phyloP scores from a whole-genome alignment of 2,329 filamentous ascomycete genomes.

The Pyrenophora graminea region DNA sequence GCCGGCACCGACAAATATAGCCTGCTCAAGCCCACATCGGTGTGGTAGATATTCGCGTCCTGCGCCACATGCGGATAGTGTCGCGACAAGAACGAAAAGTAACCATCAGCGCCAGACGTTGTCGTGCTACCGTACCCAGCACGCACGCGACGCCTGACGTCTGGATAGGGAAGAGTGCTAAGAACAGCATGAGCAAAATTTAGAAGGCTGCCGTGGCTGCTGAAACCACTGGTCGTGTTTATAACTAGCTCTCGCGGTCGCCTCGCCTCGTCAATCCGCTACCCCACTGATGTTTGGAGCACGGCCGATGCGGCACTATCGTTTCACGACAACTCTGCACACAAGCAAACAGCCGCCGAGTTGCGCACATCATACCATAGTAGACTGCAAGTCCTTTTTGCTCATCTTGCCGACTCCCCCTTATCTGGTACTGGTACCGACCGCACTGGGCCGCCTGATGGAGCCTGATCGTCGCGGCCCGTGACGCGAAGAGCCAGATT shows the following conservation, averaged over 20 bases:
- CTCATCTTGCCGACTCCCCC: conserved; percentile 11
- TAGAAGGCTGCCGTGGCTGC: conserved; percentile 13
- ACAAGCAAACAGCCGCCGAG: background rate
- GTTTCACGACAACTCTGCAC: conserved; percentile 24
- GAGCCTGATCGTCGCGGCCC: conserved; percentile 19
- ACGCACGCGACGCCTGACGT: background rate
- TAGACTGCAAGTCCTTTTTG: conserved; percentile 1
- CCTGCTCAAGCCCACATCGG: conserved; percentile 9
- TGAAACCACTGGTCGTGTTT: conserved; percentile 16
- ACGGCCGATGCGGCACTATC: conserved; percentile 19
- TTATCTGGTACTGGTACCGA: background rate
- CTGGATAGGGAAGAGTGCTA: background rate
- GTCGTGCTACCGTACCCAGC: conserved; percentile 3
- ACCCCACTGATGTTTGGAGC: conserved; percentile 12
- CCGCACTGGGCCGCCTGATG: conserved; percentile 2
- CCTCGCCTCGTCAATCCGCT: conserved; percentile 13
- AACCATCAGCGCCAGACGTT: conserved; percentile 2
- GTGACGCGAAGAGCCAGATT: conserved; percentile 23
- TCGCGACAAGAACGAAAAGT: conserved; percentile 5
- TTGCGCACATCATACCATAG: background rate
- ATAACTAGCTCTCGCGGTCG: conserved; percentile 5
- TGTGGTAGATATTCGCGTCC: no score
- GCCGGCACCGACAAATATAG: conserved; percentile 13
- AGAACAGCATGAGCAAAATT: conserved; percentile 1
- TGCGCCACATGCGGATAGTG: conserved; percentile 9